Conservation (phyloP, 192 early-diverging fungal species). For the Gryganskiella cystojenkinii region DNA sequence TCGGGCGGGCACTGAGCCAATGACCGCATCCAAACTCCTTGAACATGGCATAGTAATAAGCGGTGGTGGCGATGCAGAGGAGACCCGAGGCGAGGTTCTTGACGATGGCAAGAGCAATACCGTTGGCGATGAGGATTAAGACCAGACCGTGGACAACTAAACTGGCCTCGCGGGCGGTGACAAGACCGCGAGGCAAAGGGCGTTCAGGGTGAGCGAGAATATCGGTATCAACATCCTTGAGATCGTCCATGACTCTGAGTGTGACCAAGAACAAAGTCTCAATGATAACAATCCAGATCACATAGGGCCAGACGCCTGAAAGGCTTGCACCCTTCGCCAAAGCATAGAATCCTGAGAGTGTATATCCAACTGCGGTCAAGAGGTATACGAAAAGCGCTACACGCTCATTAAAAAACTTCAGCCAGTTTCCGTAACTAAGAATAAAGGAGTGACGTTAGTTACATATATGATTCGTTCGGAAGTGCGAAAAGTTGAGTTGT, state of each 20-base stretch:
- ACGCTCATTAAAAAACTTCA: slow-evolving; percentile 45
- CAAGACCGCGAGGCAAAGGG: slow-evolving; percentile 40
- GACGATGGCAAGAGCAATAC: slow-evolving; percentile 32
- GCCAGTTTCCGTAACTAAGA: slow-evolving; percentile 36
- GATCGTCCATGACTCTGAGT: slow-evolving; percentile 49
- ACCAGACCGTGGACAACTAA: slow-evolving; percentile 39
- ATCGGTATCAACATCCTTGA: slow-evolving; percentile 51
- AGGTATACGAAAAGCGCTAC: slow-evolving; percentile 42
- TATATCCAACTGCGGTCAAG: slow-evolving; percentile 46
- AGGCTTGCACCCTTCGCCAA: slow-evolving; percentile 3
- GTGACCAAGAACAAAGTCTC: slow-evolving; percentile 46
- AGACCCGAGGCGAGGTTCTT: slow-evolving; percentile 49
- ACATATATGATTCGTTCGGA: no score
- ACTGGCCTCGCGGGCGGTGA: slow-evolving; percentile 41
- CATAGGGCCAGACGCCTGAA: slow-evolving; percentile 12
- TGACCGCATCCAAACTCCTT: slow-evolving; percentile 53
- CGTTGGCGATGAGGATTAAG: slow-evolving; percentile 33
- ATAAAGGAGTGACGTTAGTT: neutral
- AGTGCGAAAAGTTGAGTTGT: no score
- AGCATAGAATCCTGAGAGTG: slow-evolving; percentile 41
- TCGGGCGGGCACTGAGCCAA: slow-evolving; percentile 50
- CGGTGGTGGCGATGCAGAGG: slow-evolving; percentile 47
- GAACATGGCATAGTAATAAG: slow-evolving; percentile 51
- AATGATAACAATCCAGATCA: slow-evolving; percentile 43
- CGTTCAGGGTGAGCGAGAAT: slow-evolving; percentile 51